Percentiles rank a stretch among this genome's conserved stretches.
Conservation (phyloP, 2,329 filamentous ascomycete species). For the Fusarium fujikuroi region DNA sequence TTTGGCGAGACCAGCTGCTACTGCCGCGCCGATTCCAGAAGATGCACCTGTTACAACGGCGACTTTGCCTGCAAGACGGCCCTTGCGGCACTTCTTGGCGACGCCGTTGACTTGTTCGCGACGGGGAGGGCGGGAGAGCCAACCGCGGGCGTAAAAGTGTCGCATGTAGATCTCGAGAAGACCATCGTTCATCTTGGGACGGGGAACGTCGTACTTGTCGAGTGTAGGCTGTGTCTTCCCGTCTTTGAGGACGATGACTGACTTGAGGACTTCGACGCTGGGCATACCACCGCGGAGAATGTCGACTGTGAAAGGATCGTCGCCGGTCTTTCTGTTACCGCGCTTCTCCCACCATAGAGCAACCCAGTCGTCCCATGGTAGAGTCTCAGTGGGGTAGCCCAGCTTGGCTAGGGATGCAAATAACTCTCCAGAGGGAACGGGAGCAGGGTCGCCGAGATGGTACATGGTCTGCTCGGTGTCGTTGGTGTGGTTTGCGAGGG, state of each 20-base stretch:
- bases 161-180: conserved; percentile 83
- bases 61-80: conserved; percentile 74
- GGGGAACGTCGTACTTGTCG: conserved; percentile 61
- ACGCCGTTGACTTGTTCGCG: conserved; percentile 52
- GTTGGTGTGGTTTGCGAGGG: conserved; percentile 72
- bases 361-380: conserved; percentile 80
- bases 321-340: conserved; percentile 70
- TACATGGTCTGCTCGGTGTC: conserved; percentile 73
- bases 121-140: conserved; percentile 73
- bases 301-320: conserved; percentile 80
- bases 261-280: conserved; percentile 74
- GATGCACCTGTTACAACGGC: conserved; percentile 83
- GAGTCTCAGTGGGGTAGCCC: conserved; percentile 74
- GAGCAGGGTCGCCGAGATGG: conserved; percentile 78
- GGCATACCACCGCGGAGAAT: conserved; percentile 86
- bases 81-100: conserved; percentile 51
- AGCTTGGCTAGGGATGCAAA: conserved; percentile 73
- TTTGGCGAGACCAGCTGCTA: conserved; percentile 73
- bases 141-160: conserved; percentile 83
- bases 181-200: conserved; percentile 74
- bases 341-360: conserved; percentile 77
- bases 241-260: conserved; percentile 79
- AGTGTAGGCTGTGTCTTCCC: conserved; percentile 72
- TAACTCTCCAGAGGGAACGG: conserved; percentile 72
- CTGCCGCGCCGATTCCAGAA: conserved; percentile 81